phyloP scores from a whole-genome alignment of 2,329 filamentous ascomycete species.

The Exophiala phaeomuriformis region DNA sequence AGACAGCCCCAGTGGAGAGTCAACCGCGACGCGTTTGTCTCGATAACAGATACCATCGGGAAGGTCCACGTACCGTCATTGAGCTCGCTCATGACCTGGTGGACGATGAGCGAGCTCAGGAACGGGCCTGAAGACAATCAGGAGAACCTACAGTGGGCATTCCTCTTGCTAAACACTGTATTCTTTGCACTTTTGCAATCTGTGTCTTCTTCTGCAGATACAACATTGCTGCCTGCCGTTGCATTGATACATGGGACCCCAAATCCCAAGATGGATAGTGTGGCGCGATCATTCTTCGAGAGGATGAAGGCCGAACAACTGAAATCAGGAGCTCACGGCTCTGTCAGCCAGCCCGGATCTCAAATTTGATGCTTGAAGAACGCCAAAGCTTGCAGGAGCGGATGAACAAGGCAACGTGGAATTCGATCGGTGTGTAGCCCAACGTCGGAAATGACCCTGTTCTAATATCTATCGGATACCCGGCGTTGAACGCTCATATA shows the following conservation, averaged over 20 bases:
- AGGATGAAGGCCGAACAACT: background rate
- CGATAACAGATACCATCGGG: background rate
- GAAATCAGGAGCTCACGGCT: background rate
- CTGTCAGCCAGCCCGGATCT: background rate
- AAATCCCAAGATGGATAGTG: background rate
- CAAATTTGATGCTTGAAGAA: background rate
- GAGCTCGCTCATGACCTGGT: slow-evolving; percentile 3
- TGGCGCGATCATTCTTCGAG: background rate
- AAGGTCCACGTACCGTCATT: slow-evolving; percentile 1
- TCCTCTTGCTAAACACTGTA: slow-evolving; percentile 2
- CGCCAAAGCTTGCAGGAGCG: background rate
- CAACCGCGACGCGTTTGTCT: background rate
- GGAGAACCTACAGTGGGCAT: background rate
- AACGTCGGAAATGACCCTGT: background rate
- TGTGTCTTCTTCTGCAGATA: background rate
- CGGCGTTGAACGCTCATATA: background rate
- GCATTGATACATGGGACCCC: background rate
- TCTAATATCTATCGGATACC: background rate
- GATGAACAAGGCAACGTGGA: background rate
- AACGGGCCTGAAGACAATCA: slow-evolving; percentile 2
- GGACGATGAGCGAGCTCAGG: slow-evolving; percentile 4
- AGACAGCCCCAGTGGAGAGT: background rate
- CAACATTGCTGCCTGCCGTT: background rate
- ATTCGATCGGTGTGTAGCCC: too few species aligned
- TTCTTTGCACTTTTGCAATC: background rate